Conservation (phyloP, 2,329 filamentous ascomycete genomes). For the Verruconis gallopava region DNA sequence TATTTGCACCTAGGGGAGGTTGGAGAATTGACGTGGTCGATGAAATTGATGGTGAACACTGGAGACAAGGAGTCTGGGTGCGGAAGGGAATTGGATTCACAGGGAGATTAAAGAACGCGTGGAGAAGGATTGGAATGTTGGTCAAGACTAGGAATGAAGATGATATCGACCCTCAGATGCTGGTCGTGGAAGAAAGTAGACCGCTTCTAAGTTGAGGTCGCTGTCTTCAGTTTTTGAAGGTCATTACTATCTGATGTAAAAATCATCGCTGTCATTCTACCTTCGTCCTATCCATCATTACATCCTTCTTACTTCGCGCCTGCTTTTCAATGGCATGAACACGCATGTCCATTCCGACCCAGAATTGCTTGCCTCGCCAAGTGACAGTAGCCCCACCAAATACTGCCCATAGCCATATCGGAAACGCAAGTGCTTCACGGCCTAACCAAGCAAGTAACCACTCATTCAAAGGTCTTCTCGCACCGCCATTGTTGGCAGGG, state of each 20-base stretch:
- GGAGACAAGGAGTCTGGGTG: background rate
- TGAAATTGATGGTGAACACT: background rate
- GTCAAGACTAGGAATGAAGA: background rate
- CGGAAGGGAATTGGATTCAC: background rate
- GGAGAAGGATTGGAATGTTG: background rate
- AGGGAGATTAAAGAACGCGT: background rate
- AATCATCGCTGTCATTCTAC: too few relatives aligned
- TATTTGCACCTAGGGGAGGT: background rate
- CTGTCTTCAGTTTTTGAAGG: too few relatives aligned
- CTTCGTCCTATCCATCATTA: background rate
- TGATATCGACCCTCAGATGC: background rate
- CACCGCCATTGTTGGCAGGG: constrained; percentile 23
- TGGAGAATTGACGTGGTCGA: background rate
- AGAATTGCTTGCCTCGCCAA: constrained; percentile 76
- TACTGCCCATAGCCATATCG: constrained; percentile 84
- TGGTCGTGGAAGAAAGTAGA: background rate
- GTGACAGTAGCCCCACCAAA: constrained; percentile 74
- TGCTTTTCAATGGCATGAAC: constrained; percentile 32
- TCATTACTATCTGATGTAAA: too few relatives aligned
- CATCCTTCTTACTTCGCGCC: background rate
- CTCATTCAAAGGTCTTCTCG: constrained; percentile 45
- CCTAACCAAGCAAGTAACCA: constrained; percentile 80
- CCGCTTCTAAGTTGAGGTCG: background rate
- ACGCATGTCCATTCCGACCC: constrained; percentile 71
- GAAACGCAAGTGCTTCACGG: constrained; percentile 68